Evolutionary conservation across 73 alveolate genomes (phyloP), one percentile per base, ranked within the genome.

Genomic region (Symbiodinium pilosum): DNA sequence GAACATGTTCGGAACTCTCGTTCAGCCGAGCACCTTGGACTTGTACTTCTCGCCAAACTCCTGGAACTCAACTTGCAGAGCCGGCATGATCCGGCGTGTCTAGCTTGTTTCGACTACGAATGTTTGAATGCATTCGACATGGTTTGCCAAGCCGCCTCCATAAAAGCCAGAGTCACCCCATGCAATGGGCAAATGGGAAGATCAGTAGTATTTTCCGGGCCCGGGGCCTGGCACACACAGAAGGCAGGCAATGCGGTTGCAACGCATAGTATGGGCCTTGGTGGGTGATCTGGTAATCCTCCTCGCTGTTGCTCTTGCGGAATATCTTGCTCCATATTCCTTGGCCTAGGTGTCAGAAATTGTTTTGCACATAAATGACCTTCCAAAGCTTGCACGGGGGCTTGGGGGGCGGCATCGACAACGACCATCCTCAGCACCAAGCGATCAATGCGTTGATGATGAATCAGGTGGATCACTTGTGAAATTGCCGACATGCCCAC

Each of bases 141-240:
- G 18, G 4, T 20, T n/a, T 21, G 92, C 43, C 73, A 26, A 84
- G 39, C 16, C 16, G 86, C 95, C 95, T 91, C 42, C 96, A 91
- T 68, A 77, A 91, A 91, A 38, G 75, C 77, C 77, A 91, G 52
- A 0, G 88, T 28, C 44, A 91, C 96, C 5, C 96, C 96, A 24
- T 91, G 88, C 51, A 91, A 77, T 11, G 96, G 96, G 34, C 96
- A 91, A 43, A 91, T 71, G 36, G 96, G 96, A 54, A 91, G 52
- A 18, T 69, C 88, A 43, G 2, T 26, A 16, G 28, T 30, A 26
- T 32, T 36, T 7, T 12, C 32, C 36, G 30, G 30, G 38, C 7
- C 77, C 77, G 30, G 32, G 39, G 32, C 32, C 38, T 64, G 40
- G 3, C 3, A 3, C 21, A 64, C 16, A 24, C 1, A 20, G 1